Percentiles rank a stretch among this genome's conserved stretches.
phyloP scores from a whole-genome alignment of 1,284 basidiomycete genomes.

The Trametes pubescens region DNA sequence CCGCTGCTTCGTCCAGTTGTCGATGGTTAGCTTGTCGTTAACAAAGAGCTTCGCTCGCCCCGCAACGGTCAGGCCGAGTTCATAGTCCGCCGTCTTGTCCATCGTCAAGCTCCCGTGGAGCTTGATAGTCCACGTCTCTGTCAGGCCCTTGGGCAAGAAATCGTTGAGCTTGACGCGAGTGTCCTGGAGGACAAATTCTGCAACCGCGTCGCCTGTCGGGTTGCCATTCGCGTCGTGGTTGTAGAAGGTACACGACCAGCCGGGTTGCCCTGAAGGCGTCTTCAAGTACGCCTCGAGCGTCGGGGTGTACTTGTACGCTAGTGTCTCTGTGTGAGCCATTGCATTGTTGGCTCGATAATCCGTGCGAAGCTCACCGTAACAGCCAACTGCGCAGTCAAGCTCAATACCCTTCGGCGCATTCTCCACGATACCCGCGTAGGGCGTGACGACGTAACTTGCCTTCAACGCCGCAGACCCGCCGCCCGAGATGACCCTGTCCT shows the following conservation, averaged over 20 bases:
- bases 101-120: slow-evolving; percentile 64
- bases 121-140: slow-evolving; percentile 68
- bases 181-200: slow-evolving; percentile 61
- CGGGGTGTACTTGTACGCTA: slow-evolving; percentile 67
- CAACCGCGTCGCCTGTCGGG: slow-evolving; percentile 50
- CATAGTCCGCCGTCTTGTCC: slow-evolving; percentile 61
- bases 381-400: slow-evolving; percentile 63
- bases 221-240: slow-evolving; percentile 57
- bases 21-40: slow-evolving; percentile 66
- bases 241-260: slow-evolving; percentile 72
- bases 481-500: slow-evolving; percentile 55
- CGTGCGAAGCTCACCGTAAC: slow-evolving; percentile 55
- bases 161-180: slow-evolving; percentile 74
- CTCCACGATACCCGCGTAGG: slow-evolving; percentile 63
- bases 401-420: slow-evolving; percentile 55
- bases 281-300: slow-evolving; percentile 64
- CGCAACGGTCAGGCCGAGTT: slow-evolving; percentile 77
- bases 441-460: slow-evolving; percentile 56
- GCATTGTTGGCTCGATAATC: not conserved
- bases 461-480: slow-evolving; percentile 59
- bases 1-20: slow-evolving; percentile 75
- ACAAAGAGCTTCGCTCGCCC: slow-evolving; percentile 74
- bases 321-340: slow-evolving; percentile 1
- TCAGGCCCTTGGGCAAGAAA: slow-evolving; percentile 67
- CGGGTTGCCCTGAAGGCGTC: slow-evolving; percentile 58